Evolutionary conservation across 1,284 basidiomycete genomes (phyloP).

Genomic region (Neonothopanus nambi): DNA sequence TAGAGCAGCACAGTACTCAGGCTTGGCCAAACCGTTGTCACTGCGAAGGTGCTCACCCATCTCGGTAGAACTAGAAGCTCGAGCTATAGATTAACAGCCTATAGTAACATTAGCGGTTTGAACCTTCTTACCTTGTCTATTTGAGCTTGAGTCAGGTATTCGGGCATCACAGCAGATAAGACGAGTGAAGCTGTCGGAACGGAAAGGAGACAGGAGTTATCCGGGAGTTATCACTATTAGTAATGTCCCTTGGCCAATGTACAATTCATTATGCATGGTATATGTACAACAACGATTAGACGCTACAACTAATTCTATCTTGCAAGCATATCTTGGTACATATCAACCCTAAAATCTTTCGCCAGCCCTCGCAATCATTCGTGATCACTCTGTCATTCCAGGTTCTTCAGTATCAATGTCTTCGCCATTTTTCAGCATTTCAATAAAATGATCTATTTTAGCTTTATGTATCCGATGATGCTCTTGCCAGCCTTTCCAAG

Average conservation of each 20-base stretch:
- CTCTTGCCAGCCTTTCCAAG: slow-evolving; percentile 89
- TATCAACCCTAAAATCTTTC: too few species aligned
- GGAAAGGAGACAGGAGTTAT: too few species aligned
- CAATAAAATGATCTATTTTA: slow-evolving; percentile 77
- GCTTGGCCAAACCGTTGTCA: too few species aligned
- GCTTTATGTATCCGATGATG: slow-evolving; percentile 82
- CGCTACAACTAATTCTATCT: too few species aligned
- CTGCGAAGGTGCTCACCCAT: slow-evolving; percentile 39
- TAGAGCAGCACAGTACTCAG: not conserved
- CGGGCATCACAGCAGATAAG: slow-evolving; percentile 15
- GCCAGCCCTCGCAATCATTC: too few species aligned
- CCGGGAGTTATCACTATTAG: too few species aligned
- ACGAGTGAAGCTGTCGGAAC: too few species aligned
- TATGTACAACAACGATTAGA: too few species aligned
- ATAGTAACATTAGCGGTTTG: not conserved
- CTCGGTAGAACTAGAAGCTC: slow-evolving; percentile 42
- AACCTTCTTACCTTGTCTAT: slow-evolving; percentile 45
- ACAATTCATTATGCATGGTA: too few species aligned
- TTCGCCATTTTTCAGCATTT: slow-evolving; percentile 57
- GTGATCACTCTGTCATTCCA: too few species aligned
- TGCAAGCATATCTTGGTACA: too few species aligned
- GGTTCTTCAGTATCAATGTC: slow-evolving; percentile 39
- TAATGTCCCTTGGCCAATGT: too few species aligned
- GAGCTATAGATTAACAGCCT: not conserved
- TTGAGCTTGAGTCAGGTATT: slow-evolving; percentile 51